Evolutionary conservation across 257 asterid genomes (phyloP).

Genomic region (Knoxia roxburghii): DNA sequence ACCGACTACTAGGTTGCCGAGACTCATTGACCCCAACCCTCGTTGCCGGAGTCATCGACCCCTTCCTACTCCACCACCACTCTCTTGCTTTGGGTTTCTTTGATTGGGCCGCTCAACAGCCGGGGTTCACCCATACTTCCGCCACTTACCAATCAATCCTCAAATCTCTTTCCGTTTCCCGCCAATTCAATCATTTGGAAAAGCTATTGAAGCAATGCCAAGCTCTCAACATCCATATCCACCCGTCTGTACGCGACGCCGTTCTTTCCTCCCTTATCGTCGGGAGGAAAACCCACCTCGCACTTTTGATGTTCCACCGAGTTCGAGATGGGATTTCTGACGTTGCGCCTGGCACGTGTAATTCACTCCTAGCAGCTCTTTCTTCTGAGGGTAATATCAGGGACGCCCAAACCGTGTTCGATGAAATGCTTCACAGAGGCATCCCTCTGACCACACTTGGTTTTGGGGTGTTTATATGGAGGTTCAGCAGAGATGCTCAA

Average conservation of each 20-base stretch:
- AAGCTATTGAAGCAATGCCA: conserved; percentile 56
- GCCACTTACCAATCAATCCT: conserved; percentile 62
- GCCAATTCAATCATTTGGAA: conserved; percentile 53
- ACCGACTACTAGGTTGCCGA: conserved; percentile 62
- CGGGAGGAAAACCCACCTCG: conserved; percentile 46
- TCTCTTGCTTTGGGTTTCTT: conserved; percentile 85
- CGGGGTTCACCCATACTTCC: conserved; percentile 65
- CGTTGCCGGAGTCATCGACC: conserved; percentile 79
- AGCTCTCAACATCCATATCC: conserved; percentile 37
- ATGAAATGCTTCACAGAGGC: conserved; percentile 54
- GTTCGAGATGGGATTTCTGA: conserved; percentile 22
- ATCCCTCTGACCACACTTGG: conserved; percentile 57
- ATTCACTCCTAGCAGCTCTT: conserved; percentile 68
- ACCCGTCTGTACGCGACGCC: conserved; percentile 41
- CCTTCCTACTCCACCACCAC: conserved; percentile 68
- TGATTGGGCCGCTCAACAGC: conserved; percentile 96
- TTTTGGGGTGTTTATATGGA: conserved; percentile 77
- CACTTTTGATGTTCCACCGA: conserved; percentile 52
- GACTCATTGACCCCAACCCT: conserved; percentile 54
- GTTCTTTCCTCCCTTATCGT: conserved; percentile 42
- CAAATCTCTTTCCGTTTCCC: conserved; percentile 62
- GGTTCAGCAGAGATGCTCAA: conserved; percentile 44
- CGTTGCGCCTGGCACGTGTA: conserved; percentile 55
- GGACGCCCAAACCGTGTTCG: conserved; percentile 54
- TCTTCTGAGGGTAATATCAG: conserved; percentile 49